These are phyloP conservation scores for Rosellinia necatrix DNA, from an alignment of 2,329 filamentous ascomycete species.

Conservation along the genomic window DNA sequence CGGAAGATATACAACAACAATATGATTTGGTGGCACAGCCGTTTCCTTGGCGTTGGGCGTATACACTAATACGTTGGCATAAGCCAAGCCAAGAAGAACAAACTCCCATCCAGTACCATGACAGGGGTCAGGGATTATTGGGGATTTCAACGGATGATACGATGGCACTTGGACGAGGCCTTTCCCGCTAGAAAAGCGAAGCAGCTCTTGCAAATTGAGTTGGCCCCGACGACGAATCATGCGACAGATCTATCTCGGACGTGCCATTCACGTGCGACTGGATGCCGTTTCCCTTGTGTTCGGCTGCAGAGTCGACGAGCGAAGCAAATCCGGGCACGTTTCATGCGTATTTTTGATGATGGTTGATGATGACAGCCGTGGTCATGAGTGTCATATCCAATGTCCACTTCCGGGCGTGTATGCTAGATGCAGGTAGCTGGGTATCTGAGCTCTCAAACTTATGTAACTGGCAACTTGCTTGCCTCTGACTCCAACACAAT, in stretches of 20 bases:
- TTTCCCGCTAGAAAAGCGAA: background rate
- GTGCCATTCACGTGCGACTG: background rate
- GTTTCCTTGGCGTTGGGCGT: constrained; percentile 13
- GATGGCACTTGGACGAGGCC: background rate
- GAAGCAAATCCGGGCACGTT: constrained; percentile 22
- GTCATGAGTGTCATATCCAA: constrained; percentile 1
- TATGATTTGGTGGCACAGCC: background rate
- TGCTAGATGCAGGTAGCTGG: constrained; percentile 7
- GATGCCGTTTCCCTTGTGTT: background rate
- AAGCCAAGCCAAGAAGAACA: background rate
- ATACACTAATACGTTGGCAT: background rate
- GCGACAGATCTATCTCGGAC: background rate
- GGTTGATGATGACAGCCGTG: constrained; percentile 1
- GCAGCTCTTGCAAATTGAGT: background rate
- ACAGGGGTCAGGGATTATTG: background rate
- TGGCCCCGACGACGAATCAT: background rate
- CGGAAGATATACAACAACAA: constrained; percentile 1
- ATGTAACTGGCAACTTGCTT: too few species aligned
- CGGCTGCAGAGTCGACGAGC: constrained; percentile 8
- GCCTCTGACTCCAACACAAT: too few species aligned
- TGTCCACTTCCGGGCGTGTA: constrained; percentile 6
- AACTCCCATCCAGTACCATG: background rate
- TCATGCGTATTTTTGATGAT: constrained; percentile 10
- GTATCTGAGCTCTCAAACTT: too few species aligned
- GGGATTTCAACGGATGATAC: background rate